These are phyloP conservation scores for Kodamaea neixiangensis DNA, from an alignment of 805 yeast genomes.

Conservation along the genomic window DNA sequence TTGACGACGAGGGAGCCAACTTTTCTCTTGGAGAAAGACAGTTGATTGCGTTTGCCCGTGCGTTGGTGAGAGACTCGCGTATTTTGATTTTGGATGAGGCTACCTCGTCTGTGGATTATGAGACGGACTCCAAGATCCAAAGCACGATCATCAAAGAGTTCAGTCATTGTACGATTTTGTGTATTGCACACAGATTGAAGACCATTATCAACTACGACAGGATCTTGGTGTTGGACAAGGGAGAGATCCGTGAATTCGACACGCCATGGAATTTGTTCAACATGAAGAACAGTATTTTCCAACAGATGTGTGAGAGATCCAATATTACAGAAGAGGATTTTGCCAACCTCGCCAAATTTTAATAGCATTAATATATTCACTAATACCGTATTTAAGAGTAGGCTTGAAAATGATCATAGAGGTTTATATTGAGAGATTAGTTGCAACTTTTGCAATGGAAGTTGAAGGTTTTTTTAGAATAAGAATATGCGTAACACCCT, in stretches of 20 bases:
- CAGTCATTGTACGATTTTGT: slow-evolving; percentile 68
- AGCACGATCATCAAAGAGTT: slow-evolving; percentile 74
- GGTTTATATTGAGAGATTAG: neutral
- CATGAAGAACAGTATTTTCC: slow-evolving; percentile 52
- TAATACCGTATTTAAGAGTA: too few species aligned
- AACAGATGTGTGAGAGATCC: slow-evolving; percentile 66
- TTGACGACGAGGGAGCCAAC: slow-evolving; percentile 70
- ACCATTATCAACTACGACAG: slow-evolving; percentile 75
- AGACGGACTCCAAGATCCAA: slow-evolving; percentile 81
- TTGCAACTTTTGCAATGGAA: too few species aligned
- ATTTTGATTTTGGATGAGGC: slow-evolving; percentile 86
- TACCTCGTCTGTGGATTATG: slow-evolving; percentile 78
- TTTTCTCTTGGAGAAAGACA: slow-evolving; percentile 79
- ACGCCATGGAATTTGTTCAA: slow-evolving; percentile 61
- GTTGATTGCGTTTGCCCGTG: slow-evolving; percentile 78
- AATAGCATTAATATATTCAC: neutral
- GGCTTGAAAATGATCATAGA: too few species aligned
- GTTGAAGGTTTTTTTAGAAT: too few species aligned
- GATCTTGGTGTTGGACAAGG: slow-evolving; percentile 80
- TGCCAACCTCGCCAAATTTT: slow-evolving; percentile 4
- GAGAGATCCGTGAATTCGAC: slow-evolving; percentile 73
- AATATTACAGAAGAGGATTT: slow-evolving; percentile 48
- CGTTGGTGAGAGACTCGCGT: slow-evolving; percentile 71
- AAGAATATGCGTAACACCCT: too few species aligned
- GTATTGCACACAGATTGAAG: slow-evolving; percentile 85